A percentile compares a stretch with the other conserved stretches of the same genome.
Evolutionary conservation across 2,329 filamentous ascomycete genomes (phyloP).

Genomic region (Aquanectria penicillioides): DNA sequence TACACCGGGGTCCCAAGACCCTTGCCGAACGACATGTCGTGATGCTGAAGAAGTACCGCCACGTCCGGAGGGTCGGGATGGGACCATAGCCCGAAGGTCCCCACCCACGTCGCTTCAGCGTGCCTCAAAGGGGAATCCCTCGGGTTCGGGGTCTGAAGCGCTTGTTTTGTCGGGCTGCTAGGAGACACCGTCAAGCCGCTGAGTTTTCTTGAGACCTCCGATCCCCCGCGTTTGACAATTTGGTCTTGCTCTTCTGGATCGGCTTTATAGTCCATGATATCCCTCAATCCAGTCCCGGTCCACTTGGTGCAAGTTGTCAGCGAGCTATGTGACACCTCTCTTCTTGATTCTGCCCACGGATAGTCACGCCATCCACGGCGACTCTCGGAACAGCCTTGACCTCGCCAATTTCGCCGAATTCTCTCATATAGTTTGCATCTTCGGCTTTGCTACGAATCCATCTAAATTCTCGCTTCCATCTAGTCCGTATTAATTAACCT

Average conservation of each 20-base stretch:
- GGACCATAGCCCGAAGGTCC: slow-evolving; percentile 29
- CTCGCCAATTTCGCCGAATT: too few species aligned
- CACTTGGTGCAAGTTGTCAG: neutral
- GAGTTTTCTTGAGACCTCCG: slow-evolving; percentile 1
- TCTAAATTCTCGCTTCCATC: too few species aligned
- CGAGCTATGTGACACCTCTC: neutral
- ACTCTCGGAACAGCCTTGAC: neutral
- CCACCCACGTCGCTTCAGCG: slow-evolving; percentile 10
- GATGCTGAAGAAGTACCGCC: neutral
- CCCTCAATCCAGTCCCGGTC: neutral
- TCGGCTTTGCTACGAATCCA: neutral
- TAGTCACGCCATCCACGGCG: slow-evolving; percentile 1
- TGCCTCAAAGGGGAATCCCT: neutral
- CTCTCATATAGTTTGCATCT: too few species aligned
- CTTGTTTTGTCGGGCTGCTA: slow-evolving; percentile 22
- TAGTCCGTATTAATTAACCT: slow-evolving; percentile 4
- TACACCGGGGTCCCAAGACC: neutral
- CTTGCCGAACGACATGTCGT: neutral
- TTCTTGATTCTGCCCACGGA: neutral
- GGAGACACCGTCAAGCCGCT: slow-evolving; percentile 22
- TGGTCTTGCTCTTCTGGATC: neutral
- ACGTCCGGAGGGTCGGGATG: slow-evolving; percentile 36
- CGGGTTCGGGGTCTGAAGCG: neutral
- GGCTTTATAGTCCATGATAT: slow-evolving; percentile 9
- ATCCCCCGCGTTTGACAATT: neutral